Evolutionary conservation across 1,139 yeast genomes (phyloP), one percentile per base, ranked within the genome.

Genomic region (Geotrichum siamense): DNA sequence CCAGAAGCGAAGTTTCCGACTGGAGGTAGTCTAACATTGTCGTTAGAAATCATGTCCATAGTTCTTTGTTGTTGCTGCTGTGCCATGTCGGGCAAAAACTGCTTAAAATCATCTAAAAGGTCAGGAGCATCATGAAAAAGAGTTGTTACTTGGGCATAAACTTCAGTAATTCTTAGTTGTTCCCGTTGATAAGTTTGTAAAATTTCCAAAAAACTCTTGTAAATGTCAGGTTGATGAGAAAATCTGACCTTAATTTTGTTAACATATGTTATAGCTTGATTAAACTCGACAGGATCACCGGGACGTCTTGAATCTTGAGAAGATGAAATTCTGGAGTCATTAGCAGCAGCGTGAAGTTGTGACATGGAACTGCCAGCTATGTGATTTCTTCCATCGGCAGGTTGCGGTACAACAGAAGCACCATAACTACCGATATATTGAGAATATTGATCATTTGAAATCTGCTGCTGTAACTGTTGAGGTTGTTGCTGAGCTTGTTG

Each of bases 141-240:
- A 20, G 79, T 74, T 1, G 96, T 85, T 2, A 91, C 96, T 60
- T 91, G 96, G 47, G 86, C 82, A 58, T 91, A 91, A 5, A 91
- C 97, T 59, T 91, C 97, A 43, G 86, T 81, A 48, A 91, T 91
- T 38, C 96, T 95, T 57, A 87, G 82, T 59, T 87, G 95, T 58
- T 91, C 98, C 50, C 95, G 77, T 68, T 91, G 97, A 61, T 91
- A 91, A 31, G 96, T 89, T 63, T 91, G 98, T 56, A 91, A 70
- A 47, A 91, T 91, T 61, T 93, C 99, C 66, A 93, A 71, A 57
- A 91, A 91, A 56, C 82, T 89, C 66, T 91, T 91, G 69, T 91
- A 91, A 47, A 87, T 85, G 58, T 89, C 97, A 0, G 98, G 98
- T 61, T 89, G 96, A 59, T 81, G 78, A 25, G 95, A 84, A 64